Percentiles rank a stretch among this genome's conserved stretches.
phyloP scores from a whole-genome alignment of 768 basidiomycete species.

The Crucibulum laeve region DNA sequence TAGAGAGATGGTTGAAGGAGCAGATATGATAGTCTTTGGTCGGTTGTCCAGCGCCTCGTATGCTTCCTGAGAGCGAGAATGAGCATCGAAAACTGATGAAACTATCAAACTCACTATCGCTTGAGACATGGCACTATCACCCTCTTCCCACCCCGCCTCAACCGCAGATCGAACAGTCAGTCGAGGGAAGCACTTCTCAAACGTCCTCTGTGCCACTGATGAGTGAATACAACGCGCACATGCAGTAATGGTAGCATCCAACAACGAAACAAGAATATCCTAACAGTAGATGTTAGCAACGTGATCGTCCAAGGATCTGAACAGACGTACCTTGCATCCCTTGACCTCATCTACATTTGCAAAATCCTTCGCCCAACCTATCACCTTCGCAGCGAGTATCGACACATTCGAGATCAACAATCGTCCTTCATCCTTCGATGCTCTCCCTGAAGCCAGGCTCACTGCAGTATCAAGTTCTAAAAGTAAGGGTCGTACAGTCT shows the following conservation, averaged over 20 bases:
- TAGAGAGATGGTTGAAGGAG: constrained; percentile 27
- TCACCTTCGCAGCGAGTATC: constrained; percentile 18
- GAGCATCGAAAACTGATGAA: background rate
- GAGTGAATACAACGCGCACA: constrained; percentile 36
- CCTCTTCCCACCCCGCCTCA: constrained; percentile 32
- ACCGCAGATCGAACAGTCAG: constrained; percentile 29
- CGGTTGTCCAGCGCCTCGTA: constrained; percentile 28
- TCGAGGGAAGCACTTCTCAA: constrained; percentile 41
- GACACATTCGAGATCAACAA: constrained; percentile 22
- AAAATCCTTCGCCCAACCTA: constrained; percentile 25
- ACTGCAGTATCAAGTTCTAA: constrained; percentile 29
- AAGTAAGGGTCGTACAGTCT: constrained; percentile 38
- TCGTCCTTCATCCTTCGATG: constrained; percentile 26
- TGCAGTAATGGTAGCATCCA: constrained; percentile 29
- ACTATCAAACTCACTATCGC: constrained; percentile 32
- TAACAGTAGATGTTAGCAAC: constrained; percentile 10
- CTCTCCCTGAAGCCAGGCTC: constrained; percentile 15
- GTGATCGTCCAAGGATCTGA: background rate
- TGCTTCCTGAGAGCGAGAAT: constrained; percentile 23
- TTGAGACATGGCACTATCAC: constrained; percentile 27
- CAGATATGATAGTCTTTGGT: constrained; percentile 7
- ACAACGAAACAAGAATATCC: constrained; percentile 20
- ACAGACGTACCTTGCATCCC: constrained; percentile 22
- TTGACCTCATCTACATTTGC: constrained; percentile 16
- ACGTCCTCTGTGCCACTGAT: constrained; percentile 40